Evolutionary conservation across 2,329 filamentous ascomycete genomes (phyloP).

Genomic region (Epichloe aotearoae): DNA sequence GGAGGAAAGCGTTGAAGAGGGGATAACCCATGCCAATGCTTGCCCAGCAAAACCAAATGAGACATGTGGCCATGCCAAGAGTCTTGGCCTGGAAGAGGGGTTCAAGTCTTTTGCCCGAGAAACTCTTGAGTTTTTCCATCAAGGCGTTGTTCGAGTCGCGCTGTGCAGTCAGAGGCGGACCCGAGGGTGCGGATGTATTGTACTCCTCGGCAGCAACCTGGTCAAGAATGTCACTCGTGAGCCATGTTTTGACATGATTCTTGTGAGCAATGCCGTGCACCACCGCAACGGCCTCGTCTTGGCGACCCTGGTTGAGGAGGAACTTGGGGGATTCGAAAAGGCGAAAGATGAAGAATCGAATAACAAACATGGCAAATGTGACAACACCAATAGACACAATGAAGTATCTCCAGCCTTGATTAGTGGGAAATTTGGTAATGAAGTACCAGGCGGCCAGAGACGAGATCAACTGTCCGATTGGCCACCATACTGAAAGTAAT

Average conservation of each 20-base stretch:
- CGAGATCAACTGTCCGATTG: conserved; percentile 63
- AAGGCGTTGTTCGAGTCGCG: conserved; percentile 28
- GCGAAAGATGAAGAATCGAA: conserved; percentile 68
- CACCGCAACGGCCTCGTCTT: conserved; percentile 66
- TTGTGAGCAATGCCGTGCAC: conserved; percentile 65
- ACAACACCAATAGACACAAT: conserved; percentile 56
- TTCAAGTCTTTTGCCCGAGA: conserved; percentile 52
- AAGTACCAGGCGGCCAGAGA: conserved; percentile 64
- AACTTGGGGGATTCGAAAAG: conserved; percentile 76
- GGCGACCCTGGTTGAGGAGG: conserved; percentile 60
- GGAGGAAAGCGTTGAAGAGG: conserved; percentile 79
- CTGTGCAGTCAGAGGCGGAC: conserved; percentile 4
- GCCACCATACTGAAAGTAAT: conserved; percentile 78
- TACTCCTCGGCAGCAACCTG: conserved; percentile 34
- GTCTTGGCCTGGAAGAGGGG: conserved; percentile 49
- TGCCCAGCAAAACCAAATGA: conserved; percentile 70
- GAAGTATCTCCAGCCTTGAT: conserved; percentile 68
- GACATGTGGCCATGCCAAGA: conserved; percentile 34
- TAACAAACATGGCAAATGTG: conserved; percentile 65
- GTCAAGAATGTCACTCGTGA: conserved; percentile 57
- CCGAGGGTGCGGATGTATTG: conserved; percentile 14
- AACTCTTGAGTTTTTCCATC: conserved; percentile 46
- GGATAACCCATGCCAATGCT: conserved; percentile 79
- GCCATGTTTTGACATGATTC: conserved; percentile 58
- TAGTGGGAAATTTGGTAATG: conserved; percentile 52